Percentiles rank a stretch among this genome's conserved stretches.
These are phyloP conservation scores for Prasinococcaceae sp. DNA, from an alignment of 139 green algal species.

Conservation along the genomic window DNA sequence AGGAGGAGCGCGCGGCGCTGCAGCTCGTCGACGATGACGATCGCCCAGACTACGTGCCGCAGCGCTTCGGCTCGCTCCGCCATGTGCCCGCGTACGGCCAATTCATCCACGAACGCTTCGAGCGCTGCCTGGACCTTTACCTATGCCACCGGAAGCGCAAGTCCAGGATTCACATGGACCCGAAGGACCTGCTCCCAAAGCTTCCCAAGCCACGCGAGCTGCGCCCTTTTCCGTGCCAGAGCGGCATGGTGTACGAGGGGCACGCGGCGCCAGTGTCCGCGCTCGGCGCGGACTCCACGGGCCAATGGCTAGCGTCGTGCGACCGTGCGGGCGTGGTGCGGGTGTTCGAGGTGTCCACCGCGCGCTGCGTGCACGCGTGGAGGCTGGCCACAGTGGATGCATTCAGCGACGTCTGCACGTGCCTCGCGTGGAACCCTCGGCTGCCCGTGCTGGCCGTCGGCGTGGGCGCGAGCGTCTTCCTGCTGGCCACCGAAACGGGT, in stretches of 20 bases:
- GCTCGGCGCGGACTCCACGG: conserved; percentile 43
- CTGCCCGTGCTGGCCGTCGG: background rate
- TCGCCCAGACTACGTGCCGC: conserved; percentile 44
- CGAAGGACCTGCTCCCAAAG: conserved; percentile 71
- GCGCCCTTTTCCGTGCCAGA: conserved; percentile 74
- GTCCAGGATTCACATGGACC: conserved; percentile 43
- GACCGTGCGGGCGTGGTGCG: conserved; percentile 1
- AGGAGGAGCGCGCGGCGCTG: conserved; percentile 64
- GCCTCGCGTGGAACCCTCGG: background rate
- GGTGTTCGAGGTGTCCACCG: background rate
- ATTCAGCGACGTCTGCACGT: no score
- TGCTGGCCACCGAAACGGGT: background rate
- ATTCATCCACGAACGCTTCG: conserved; percentile 92
- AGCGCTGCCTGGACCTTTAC: conserved; percentile 97
- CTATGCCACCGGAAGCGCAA: conserved; percentile 69
- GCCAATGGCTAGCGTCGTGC: conserved; percentile 73
- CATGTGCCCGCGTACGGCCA: conserved; percentile 55
- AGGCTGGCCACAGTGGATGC: no score
- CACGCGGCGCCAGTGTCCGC: conserved; percentile 53
- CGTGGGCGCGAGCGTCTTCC: background rate
- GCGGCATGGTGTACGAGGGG: conserved; percentile 58
- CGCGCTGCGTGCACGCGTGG: conserved; percentile 20
- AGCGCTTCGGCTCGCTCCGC: conserved; percentile 46
- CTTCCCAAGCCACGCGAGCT: conserved; percentile 84
- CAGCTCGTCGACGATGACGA: conserved; percentile 61